phyloP scores from a whole-genome alignment of 768 basidiomycete genomes.

The Termitomyces titanicus region DNA sequence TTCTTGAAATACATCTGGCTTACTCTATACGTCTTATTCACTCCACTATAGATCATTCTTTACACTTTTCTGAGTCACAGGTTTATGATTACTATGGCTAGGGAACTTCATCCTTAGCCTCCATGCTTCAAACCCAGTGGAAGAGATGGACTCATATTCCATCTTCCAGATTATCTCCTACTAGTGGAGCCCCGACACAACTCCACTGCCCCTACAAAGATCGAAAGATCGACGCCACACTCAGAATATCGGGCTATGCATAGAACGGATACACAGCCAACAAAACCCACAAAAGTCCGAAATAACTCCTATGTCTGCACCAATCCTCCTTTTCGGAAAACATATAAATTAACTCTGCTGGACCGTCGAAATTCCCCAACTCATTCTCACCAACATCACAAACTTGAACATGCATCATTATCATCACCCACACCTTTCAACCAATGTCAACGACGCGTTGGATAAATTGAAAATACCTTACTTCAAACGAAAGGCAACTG shows the following conservation, averaged over 20 bases:
- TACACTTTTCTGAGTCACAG: neutral
- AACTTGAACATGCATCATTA: neutral
- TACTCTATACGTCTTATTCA: no score
- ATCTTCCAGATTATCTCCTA: neutral
- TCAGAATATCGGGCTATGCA: neutral
- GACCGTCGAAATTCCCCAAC: neutral
- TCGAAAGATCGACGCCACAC: neutral
- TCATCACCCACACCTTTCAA: neutral
- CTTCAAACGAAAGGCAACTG: neutral
- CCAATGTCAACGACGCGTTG: neutral
- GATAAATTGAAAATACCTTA: slow-evolving; percentile 1
- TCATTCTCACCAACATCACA: neutral
- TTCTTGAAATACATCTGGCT: neutral
- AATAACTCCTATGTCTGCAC: neutral
- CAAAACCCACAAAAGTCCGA: neutral
- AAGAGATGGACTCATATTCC: neutral
- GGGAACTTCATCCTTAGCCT: neutral
- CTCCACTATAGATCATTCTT: neutral
- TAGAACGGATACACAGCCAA: neutral
- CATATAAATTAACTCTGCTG: neutral
- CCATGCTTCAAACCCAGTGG: no score
- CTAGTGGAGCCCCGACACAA: neutral
- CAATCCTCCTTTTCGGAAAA: neutral
- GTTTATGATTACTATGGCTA: neutral
- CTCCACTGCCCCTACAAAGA: neutral